Evolutionary conservation across 768 basidiomycete genomes (phyloP).

Genomic region (Tricholoma saponaceum): DNA sequence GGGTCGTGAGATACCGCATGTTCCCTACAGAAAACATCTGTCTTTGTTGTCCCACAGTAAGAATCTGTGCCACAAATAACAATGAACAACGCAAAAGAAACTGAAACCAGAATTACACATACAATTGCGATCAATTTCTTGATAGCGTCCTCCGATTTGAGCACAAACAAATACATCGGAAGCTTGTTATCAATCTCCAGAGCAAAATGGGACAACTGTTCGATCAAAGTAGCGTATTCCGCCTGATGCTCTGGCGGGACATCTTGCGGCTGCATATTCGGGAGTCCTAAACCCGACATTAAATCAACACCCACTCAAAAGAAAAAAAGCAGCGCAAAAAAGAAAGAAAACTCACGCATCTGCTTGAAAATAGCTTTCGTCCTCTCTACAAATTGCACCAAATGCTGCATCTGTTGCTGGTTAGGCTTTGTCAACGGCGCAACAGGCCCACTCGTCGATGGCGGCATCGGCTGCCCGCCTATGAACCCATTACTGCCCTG

Average conservation of each 20-base stretch:
- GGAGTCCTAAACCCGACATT: slow-evolving; percentile 24
- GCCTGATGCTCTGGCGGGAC: slow-evolving; percentile 50
- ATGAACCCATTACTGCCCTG: neutral
- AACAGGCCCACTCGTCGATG: neutral
- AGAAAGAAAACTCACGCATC: slow-evolving; percentile 5
- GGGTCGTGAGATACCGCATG: slow-evolving; percentile 37
- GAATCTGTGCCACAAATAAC: slow-evolving; percentile 27
- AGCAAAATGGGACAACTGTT: slow-evolving; percentile 41
- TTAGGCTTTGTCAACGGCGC: neutral
- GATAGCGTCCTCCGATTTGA: slow-evolving; percentile 45
- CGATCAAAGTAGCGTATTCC: slow-evolving; percentile 49
- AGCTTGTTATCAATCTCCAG: slow-evolving; percentile 50
- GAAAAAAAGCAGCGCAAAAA: no score
- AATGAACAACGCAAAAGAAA: neutral
- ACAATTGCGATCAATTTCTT: slow-evolving; percentile 54
- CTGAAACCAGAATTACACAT: slow-evolving; percentile 19
- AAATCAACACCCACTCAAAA: neutral
- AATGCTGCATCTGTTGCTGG: slow-evolving; percentile 5
- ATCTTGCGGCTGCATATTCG: slow-evolving; percentile 28
- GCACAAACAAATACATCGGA: slow-evolving; percentile 38
- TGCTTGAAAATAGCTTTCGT: slow-evolving; percentile 3
- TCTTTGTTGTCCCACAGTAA: slow-evolving; percentile 43
- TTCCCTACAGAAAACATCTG: slow-evolving; percentile 29
- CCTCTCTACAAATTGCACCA: slow-evolving; percentile 5
- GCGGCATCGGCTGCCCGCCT: neutral